A percentile compares a stretch with the other conserved stretches of the same genome.
These are phyloP conservation scores for Pinguiococcus pyrenoidosus DNA, from an alignment of 108 stramenopile genomes.

Conservation along the genomic window DNA sequence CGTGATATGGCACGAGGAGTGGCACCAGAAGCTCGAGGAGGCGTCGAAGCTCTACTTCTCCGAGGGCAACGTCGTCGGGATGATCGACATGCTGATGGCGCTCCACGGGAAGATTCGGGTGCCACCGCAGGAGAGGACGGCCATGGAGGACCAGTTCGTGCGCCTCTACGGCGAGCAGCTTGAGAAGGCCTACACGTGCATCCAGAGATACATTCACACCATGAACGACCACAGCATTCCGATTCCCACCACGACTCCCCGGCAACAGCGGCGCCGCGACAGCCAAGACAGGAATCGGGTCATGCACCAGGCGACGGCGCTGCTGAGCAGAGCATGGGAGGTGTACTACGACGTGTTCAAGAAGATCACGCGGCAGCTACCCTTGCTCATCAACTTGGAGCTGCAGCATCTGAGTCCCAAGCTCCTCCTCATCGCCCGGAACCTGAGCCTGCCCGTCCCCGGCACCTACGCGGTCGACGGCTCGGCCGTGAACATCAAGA, in stretches of 20 bases:
- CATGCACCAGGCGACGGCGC: too few species aligned
- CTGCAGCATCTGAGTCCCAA: conserved; percentile 74
- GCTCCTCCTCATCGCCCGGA: conserved; percentile 56
- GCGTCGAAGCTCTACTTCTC: conserved; percentile 74
- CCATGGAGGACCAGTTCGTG: conserved; percentile 60
- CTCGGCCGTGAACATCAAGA: conserved; percentile 68
- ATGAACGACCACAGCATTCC: neutral
- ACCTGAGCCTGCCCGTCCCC: conserved; percentile 84
- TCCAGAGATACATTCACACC: conserved; percentile 7
- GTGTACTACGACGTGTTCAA: conserved; percentile 88
- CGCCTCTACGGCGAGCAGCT: conserved; percentile 64
- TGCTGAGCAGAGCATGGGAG: conserved; percentile 88
- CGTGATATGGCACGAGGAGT: conserved; percentile 94
- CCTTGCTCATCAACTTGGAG: conserved; percentile 64
- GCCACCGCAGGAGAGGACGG: conserved; percentile 58
- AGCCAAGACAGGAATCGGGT: too few species aligned
- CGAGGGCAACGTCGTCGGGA: conserved; percentile 81
- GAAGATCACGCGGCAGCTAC: conserved; percentile 42
- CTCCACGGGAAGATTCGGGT: conserved; percentile 65
- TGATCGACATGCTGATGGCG: conserved; percentile 67
- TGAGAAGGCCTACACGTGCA: conserved; percentile 51
- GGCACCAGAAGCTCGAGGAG: conserved; percentile 94
- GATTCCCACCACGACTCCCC: neutral
- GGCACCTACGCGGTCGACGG: conserved; percentile 85
- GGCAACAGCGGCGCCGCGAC: conserved; percentile 30